A percentile compares a stretch with the other conserved stretches of the same genome.
phyloP scores from a whole-genome alignment of 108 stramenopile genomes.

The Nannochloropsis granulata region DNA sequence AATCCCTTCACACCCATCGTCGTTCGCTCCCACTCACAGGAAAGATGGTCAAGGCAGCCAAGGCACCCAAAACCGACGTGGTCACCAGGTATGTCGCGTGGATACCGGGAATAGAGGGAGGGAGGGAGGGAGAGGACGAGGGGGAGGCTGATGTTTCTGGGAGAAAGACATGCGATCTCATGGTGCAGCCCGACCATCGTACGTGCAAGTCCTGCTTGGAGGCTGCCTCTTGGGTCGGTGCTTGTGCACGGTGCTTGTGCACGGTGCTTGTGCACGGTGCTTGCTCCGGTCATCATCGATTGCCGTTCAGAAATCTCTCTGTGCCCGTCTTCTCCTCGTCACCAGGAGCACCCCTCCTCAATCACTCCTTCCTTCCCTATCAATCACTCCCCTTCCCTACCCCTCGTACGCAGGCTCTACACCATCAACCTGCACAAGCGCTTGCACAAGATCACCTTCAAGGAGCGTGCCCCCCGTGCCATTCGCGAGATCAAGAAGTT shows the following conservation, averaged over 20 bases:
- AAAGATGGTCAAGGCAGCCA: neutral
- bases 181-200: too few relatives aligned
- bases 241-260: too few relatives aligned
- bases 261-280: too few relatives aligned
- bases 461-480: constrained; percentile 91
- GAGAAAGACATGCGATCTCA: too few relatives aligned
- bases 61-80: constrained; percentile 4
- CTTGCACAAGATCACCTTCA: constrained; percentile 74
- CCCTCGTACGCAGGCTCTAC: constrained; percentile 67
- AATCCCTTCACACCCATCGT: too few relatives aligned
- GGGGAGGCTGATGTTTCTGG: neutral
- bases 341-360: too few relatives aligned
- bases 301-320: too few relatives aligned
- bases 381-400: neutral
- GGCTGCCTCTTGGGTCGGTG: too few relatives aligned
- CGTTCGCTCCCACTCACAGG: neutral
- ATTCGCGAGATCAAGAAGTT: constrained; percentile 90
- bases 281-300: too few relatives aligned
- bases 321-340: too few relatives aligned
- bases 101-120: neutral
- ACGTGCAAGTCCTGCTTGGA: too few relatives aligned
- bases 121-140: neutral
- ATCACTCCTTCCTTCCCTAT: neutral
- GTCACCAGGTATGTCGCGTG: neutral
- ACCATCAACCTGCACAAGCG: constrained; percentile 97